Base-by-base conservation (phyloP, 2,329 filamentous ascomycete genomes). In the Fusarium incarnatum region DNA sequence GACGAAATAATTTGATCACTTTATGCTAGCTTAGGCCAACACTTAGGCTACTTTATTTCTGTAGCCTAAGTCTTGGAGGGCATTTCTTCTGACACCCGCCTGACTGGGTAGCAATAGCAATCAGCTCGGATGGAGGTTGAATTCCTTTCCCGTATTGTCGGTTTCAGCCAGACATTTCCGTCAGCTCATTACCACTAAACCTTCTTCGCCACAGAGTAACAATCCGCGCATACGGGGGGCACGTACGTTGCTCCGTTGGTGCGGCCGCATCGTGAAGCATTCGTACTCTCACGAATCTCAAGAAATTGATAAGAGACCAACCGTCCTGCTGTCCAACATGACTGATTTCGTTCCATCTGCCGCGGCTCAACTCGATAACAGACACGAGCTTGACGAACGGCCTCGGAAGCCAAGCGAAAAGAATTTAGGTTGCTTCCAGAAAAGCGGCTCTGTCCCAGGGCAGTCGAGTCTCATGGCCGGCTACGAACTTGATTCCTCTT, bases 361-460 rank as follows among this genome's bases (percentile, higher is more conserved):
- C 70, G 70, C 70, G 70, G 70, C 59, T 62, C 37, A 57, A 22
- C 40, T 45, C 34, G 47, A 60, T 56, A 57, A 42, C 52, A 66
- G 42, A 64, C 66, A 72, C 58, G 49, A 70, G 69, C 65, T 58
- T 50, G n/a, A 59, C 56, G n/a, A 13, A 60, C 32, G 55, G 56
- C 70, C 70, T 72, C 70, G 70, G 67, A 66, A 54, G 67, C 64
- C 67, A 68, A 67, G 63, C 28, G 37, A 56, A 59, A 68, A 48
- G 32, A 67, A 54, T 58, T 57, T 44, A 64, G 56, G 48, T 69
- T 50, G 55, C 47, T 69, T 68, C 68, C 47, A 70, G 57, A 70
- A 71, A 67, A 72, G 60, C 64, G 64, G 68, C 68, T 60, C 64
- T 54, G 64, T 42, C 53, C 42, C 56, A 49, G 44, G 48, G 23